Base-by-base conservation (phyloP, 345 rosid species). In the Brassica juncea region DNA sequence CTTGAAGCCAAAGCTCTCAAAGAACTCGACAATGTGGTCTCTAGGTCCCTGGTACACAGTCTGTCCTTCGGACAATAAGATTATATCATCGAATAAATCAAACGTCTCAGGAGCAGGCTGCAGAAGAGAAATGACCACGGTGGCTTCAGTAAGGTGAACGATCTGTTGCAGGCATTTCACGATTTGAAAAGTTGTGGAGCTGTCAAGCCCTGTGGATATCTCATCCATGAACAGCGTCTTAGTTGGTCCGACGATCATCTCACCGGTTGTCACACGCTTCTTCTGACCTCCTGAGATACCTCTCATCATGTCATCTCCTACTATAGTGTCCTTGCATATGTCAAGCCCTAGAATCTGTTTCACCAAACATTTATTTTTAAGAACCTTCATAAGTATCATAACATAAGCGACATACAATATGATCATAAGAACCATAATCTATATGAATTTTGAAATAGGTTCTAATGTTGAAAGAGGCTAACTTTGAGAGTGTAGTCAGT, bases 31-130 rank as follows among this genome's bases (percentile, higher is more conserved):
- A 30, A 90, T 66, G 75, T 82, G 80, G 7, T 89, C 89, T 27
- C 94, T 85, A 70, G 97, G 94, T 64, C 97, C 97, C 76, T 85
- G 87, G 73, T 90, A 92, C 19, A 89, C 90, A 35, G 89, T 90
- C 76, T 85, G 88, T 10, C 97, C 95, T 34, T 92, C 92, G 0
- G 95, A 89, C 76, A 90, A 72, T 28, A 92, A 74, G 16, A 88
- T 83, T 34, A 92, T 86, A 55, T 90, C 97, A 52, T 90, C 95
- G 42, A 92, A 92, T 2, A 90, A 85, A 81, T 90, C 90, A 35
- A 87, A 90, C 8, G 95, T 89, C 89, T 92, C 95, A 2, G 94
- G 95, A 72, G 93, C 92, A 3, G 94, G 95, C 72, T 92, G 95
- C 15, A 92, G 92, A 2, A 92, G 89, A 59, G 97, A 89, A 84